phyloP scores from a whole-genome alignment of 1,284 basidiomycete species.

The Leccinum angustisporum region DNA sequence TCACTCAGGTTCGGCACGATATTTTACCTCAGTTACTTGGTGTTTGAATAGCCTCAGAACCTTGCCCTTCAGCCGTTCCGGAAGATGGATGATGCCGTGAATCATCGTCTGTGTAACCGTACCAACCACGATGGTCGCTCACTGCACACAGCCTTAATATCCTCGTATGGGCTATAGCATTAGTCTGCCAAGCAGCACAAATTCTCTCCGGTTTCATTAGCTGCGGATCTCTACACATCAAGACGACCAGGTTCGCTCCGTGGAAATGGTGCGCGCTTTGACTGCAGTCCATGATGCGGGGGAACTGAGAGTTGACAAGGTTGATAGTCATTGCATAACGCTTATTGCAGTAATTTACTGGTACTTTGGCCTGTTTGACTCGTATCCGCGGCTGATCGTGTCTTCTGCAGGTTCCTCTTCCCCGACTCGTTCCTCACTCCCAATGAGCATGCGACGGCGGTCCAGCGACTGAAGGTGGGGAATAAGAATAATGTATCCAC shows the following conservation, averaged over 20 bases:
- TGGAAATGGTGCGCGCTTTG: slow-evolving; percentile 61
- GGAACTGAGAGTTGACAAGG: slow-evolving; percentile 39
- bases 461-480: slow-evolving; percentile 57
- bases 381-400: slow-evolving; percentile 1
- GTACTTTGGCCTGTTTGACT: slow-evolving; percentile 31
- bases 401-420: slow-evolving; percentile 57
- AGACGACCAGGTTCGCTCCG: slow-evolving; percentile 51
- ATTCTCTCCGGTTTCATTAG: slow-evolving; percentile 72
- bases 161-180: slow-evolving; percentile 63
- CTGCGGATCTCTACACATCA: slow-evolving; percentile 66
- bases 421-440: slow-evolving; percentile 70
- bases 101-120: background rate
- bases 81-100: slow-evolving; percentile 66
- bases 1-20: slow-evolving; percentile 60
- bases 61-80: slow-evolving; percentile 74
- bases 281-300: background rate
- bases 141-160: slow-evolving; percentile 56
- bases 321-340: slow-evolving; percentile 75
- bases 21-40: slow-evolving; percentile 66
- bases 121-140: background rate
- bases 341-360: slow-evolving; percentile 57
- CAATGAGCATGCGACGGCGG: slow-evolving; percentile 55
- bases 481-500: background rate
- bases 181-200: slow-evolving; percentile 59
- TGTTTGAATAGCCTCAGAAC: slow-evolving; percentile 72